Base-by-base conservation (phyloP, 2,329 filamentous ascomycete species). In the Alternaria brassicicola region DNA sequence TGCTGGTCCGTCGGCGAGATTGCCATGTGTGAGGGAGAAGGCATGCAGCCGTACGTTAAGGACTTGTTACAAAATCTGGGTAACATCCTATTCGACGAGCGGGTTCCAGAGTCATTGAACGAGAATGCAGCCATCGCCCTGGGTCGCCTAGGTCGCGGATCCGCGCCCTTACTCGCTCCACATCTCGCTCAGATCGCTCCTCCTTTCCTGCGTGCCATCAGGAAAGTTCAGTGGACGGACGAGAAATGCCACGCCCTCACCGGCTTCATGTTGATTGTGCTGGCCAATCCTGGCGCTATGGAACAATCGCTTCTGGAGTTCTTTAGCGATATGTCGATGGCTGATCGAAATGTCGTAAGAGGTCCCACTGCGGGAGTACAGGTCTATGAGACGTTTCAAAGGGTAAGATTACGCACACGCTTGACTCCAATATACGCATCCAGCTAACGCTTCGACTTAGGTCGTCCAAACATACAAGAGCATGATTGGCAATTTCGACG, bases 1-100 rank as follows among this genome's bases (percentile, higher is more conserved):
- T 98, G 94, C 80, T 99, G 95, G 95, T 96, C 93, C 6, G 89
- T 88, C 23, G 95, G 95, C 39, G 95, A 99, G 80, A 95, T 98
- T 61, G 88, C 93, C 15, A 88, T 97, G 77, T 88, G 92, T 61
- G 85, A 91, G 74, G 87, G 88, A 61, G 81, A 83, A 28, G 87
- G 85, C 52, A 91, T 97, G 86, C 84, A 84, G 1, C 89, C 89
- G 1, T 97, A 90, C 74, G 85, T 93, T 9, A 88, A 91, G 21
- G 86, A 90, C 61, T 81, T 99, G 15, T 88, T 96, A 57, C 85
- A 89, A 61, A 88, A 90, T 36, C 86, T 96, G 26, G 85, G 92
- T 36, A 86, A 89, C 53, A 97, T 98, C 67, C 87, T 98, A 67
- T 88, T 88, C 71, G 95, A 94, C 75, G 88, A 89, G 17, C 88